A percentile compares a stretch with the other conserved stretches of the same genome.
These are phyloP conservation scores for Alternaria arborescens DNA, from an alignment of 2,329 filamentous ascomycete species.

Conservation along the genomic window DNA sequence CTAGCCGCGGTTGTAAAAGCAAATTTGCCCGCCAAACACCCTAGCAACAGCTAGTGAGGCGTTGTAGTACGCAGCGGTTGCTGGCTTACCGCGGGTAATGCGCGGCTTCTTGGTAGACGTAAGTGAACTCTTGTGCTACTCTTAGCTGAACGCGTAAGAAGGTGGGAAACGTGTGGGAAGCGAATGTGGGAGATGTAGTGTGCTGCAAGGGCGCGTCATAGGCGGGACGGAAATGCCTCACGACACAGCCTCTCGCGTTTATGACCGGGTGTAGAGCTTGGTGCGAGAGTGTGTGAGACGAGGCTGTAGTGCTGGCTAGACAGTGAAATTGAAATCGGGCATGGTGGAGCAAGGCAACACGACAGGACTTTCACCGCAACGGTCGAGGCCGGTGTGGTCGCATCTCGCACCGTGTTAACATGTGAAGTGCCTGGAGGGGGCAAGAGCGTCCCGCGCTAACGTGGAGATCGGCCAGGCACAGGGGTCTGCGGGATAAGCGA, in stretches of 20 bases:
- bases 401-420: conserved; percentile 14
- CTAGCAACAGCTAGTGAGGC: neutral
- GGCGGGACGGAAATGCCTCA: conserved; percentile 13
- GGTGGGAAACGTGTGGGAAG: conserved; percentile 1
- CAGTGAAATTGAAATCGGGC: conserved; percentile 5
- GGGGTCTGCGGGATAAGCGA: conserved; percentile 20
- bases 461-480: neutral
- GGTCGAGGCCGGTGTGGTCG: neutral
- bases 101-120: neutral
- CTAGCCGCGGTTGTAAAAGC: neutral
- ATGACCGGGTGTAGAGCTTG: conserved; percentile 13
- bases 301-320: neutral
- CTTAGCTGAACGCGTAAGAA: conserved; percentile 1
- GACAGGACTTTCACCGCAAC: neutral
- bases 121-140: neutral
- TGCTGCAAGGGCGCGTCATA: conserved; percentile 32
- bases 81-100: conserved; percentile 1
- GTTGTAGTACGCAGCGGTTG: neutral
- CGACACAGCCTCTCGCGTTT: conserved; percentile 18
- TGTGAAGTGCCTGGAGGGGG: conserved; percentile 16
- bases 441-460: neutral
- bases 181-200: conserved; percentile 15
- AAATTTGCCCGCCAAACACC: conserved; percentile 2
- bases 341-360: neutral
- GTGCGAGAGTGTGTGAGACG: conserved; percentile 18